phyloP scores from a whole-genome alignment of 1,284 basidiomycete genomes.

The Moesziomyces antarcticus region DNA sequence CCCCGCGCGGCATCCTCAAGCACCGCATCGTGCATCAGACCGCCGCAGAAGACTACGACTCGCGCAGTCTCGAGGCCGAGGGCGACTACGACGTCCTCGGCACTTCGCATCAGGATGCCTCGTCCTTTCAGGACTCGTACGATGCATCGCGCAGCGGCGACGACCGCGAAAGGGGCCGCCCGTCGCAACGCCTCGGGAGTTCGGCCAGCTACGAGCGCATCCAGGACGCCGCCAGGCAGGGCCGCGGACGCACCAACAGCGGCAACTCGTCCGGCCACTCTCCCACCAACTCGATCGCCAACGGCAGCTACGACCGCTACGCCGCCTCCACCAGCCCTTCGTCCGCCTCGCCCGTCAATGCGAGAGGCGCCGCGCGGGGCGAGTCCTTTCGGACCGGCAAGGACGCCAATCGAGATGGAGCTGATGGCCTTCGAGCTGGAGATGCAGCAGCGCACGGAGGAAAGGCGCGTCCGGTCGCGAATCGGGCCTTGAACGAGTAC shows the following conservation, averaged over 20 bases:
- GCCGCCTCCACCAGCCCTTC: conserved; percentile 29
- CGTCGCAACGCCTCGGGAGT: conserved; percentile 55
- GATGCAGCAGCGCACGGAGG: conserved; percentile 46
- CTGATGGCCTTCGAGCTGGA: conserved; percentile 44
- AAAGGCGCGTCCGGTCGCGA: conserved; percentile 48
- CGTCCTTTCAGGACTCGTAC: conserved; percentile 35
- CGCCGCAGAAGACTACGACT: conserved; percentile 33
- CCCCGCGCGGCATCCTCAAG: conserved; percentile 55
- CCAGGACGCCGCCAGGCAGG: conserved; percentile 51
- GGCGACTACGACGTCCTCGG: conserved; percentile 41
- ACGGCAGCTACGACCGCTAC: conserved; percentile 40
- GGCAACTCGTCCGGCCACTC: conserved; percentile 38
- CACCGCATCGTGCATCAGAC: conserved; percentile 42
- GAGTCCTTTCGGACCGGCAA: conserved; percentile 52
- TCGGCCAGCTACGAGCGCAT: conserved; percentile 61
- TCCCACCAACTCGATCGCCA: conserved; percentile 36
- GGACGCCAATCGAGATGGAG: conserved; percentile 42
- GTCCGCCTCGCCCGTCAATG: conserved; percentile 32
- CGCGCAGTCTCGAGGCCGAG: conserved; percentile 33
- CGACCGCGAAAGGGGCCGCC: conserved; percentile 46
- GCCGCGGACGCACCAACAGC: conserved; percentile 40
- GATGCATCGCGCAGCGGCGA: conserved; percentile 34
- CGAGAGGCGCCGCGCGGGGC: conserved; percentile 27
- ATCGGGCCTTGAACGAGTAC: conserved; percentile 45
- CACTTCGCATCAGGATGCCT: conserved; percentile 38